Percentiles rank a stretch among this genome's conserved stretches.
phyloP scores from a whole-genome alignment of 2,329 filamentous ascomycete species.

The Neofusicoccum umdonicola region DNA sequence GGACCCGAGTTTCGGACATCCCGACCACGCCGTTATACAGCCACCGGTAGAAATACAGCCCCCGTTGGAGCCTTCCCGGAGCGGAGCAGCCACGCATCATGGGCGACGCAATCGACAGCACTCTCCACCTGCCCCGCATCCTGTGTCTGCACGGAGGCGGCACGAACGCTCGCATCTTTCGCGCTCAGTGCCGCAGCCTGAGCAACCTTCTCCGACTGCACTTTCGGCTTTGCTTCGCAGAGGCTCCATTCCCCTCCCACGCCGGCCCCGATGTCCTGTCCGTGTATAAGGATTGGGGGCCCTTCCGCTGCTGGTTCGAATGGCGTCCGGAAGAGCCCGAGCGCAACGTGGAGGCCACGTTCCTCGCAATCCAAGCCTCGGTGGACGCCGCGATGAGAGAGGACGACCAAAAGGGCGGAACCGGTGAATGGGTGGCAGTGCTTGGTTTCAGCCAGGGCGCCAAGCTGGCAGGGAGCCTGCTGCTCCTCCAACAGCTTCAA shows the following conservation, averaged over 20 bases:
- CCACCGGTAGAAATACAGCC: no score
- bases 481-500: conserved; percentile 31
- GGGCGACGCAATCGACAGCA: no score
- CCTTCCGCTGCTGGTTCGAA: conserved; percentile 49
- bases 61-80: no score
- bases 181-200: conserved; percentile 62
- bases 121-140: conserved; percentile 58
- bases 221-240: conserved; percentile 71
- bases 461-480: conserved; percentile 45
- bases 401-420: conserved; percentile 39
- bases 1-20: no score
- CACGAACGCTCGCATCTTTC: conserved; percentile 67
- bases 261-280: conserved; percentile 61
- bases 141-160: conserved; percentile 79
- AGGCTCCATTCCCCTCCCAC: conserved; percentile 63
- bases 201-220: conserved; percentile 49
- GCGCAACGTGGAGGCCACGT: conserved; percentile 47
- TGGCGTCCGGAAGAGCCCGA: conserved; percentile 44
- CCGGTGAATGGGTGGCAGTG: conserved; percentile 49
- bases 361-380: conserved; percentile 6
- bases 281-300: conserved; percentile 64
- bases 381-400: conserved; percentile 42
- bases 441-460: conserved; percentile 52
- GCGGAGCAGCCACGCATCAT: no score
- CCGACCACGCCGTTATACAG: no score